phyloP scores from a whole-genome alignment of 257 asterid species.

The Solanum corneliomulleri region DNA sequence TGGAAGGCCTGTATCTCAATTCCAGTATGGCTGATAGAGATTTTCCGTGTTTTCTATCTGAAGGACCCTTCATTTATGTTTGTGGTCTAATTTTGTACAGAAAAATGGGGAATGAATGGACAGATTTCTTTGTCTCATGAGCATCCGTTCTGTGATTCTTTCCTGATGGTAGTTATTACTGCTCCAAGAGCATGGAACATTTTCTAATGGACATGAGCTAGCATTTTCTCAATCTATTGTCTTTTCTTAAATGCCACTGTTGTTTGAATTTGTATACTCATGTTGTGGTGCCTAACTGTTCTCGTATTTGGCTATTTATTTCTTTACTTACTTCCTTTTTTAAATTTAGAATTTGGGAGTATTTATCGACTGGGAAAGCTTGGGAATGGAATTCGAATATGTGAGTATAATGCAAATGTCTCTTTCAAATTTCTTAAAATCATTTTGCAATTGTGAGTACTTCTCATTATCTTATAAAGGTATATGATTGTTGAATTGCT shows the following conservation, averaged over 20 bases:
- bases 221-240: not conserved
- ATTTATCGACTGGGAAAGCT: not conserved
- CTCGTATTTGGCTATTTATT: not conserved
- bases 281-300: not conserved
- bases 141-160: not conserved
- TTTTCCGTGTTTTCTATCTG: not conserved
- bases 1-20: not conserved
- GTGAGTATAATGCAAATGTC: not conserved
- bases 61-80: not conserved
- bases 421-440: not conserved
- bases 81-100: not conserved
- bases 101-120: not conserved
- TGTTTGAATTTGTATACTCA: not conserved
- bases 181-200: not conserved
- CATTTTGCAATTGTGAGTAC: not conserved
- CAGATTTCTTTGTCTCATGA: not conserved
- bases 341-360: slow-evolving; percentile 1
- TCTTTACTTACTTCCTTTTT: not conserved
- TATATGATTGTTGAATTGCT: not conserved
- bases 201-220: not conserved
- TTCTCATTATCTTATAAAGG: not conserved
- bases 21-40: not conserved
- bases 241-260: not conserved
- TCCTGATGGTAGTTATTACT: not conserved
- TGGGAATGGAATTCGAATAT: slow-evolving; percentile 3